phyloP scores from a whole-genome alignment of 345 rosid genomes.

The Carallia brachiata region DNA sequence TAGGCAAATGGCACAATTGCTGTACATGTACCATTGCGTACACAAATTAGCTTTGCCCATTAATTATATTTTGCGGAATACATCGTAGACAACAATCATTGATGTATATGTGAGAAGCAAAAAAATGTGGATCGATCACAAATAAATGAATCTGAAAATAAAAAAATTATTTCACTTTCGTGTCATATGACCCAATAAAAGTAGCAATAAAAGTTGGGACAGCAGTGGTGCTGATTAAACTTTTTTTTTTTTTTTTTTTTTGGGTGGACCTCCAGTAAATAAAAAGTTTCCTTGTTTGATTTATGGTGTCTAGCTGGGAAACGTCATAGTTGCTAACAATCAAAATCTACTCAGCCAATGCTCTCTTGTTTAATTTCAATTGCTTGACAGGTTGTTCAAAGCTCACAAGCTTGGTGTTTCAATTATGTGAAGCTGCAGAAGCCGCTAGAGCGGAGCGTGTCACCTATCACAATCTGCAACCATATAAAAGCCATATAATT shows the following conservation, averaged over 20 bases:
- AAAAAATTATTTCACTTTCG: too few species aligned
- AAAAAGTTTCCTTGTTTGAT: neutral
- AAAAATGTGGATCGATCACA: too few species aligned
- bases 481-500: neutral
- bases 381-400: neutral
- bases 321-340: constrained; percentile 14
- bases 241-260: neutral
- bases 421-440: neutral
- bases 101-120: too few species aligned
- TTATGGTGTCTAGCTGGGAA: neutral
- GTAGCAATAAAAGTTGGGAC: too few species aligned
- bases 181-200: too few species aligned
- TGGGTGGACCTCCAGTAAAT: neutral
- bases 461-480: neutral
- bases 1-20: too few species aligned
- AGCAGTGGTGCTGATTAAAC: too few species aligned
- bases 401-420: neutral
- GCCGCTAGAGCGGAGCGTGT: neutral
- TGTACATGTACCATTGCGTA: too few species aligned
- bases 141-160: too few species aligned
- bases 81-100: too few species aligned
- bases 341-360: constrained; percentile 3
- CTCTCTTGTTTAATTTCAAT: neutral
- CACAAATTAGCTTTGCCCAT: too few species aligned
- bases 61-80: too few species aligned